Evolutionary conservation across 805 yeast genomes (phyloP), one percentile per base, ranked within the genome.

Genomic region (Metschnikowia baotianmanensis): DNA sequence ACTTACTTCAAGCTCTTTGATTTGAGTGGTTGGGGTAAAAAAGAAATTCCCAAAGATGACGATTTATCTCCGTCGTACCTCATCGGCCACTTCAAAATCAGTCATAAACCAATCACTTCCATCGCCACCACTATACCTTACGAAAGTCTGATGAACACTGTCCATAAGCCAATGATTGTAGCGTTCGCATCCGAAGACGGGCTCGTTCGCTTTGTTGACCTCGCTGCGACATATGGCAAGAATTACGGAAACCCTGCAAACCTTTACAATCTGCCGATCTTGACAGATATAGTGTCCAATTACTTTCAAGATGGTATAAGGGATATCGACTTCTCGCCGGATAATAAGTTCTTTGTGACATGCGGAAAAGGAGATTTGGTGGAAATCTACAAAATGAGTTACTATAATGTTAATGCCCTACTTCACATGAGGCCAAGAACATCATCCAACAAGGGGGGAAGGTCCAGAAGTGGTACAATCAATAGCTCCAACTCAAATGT

Each of bases 141-240:
- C 31, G 46, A 38, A 20, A 33, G 29, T 3, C 31, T 26, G 33
- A 24, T 38, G 3, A 24, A 18, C 58, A 61, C 43, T 55, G 25
- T 34, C 2, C 42, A 35, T 15, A 76, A 49, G 71, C 86, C 57
- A 34, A 58, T 58, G 51, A 53, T 76, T 5, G 38, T 77, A 6
- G 75, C 80, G 0, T 55, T 80, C n/a, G 76, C 83, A 0, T 66
- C 79, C 6, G 84, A 78, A 45, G 88, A 83, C 54, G 93, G 89
- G 2, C 74, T 73, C 45, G 62, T 81, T 19, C 62, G 84, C 34
- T 50, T 84, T 13, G 63, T 84, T 34, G 83, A 82, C 54, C 56
- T 82, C 28, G 47, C 61, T 16, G 56, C 59, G 17, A 62, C 73
- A 5, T 51, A 50, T 36, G 56, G 53, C 15, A 31, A 36, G 15